Evolutionary conservation across 495 filamentous ascomycete species (phyloP).

Genomic region (Letharia lupina): DNA sequence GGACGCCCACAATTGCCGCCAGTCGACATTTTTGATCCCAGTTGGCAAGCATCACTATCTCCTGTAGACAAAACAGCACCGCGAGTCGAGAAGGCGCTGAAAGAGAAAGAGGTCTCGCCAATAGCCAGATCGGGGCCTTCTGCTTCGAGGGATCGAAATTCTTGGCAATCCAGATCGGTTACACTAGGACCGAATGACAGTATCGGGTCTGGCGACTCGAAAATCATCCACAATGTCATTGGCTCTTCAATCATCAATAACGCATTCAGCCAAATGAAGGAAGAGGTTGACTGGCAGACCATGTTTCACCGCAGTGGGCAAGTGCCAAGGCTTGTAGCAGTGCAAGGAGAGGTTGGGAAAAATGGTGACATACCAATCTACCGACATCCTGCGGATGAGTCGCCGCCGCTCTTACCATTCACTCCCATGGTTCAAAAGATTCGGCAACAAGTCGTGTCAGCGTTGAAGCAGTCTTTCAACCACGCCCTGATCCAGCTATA

Average conservation of each 20-base stretch:
- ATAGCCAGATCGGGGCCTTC: background rate
- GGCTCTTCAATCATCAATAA: conserved; percentile 54
- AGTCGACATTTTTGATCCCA: background rate
- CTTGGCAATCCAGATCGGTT: conserved; percentile 15
- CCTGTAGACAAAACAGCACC: background rate
- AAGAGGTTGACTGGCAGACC: conserved; percentile 76
- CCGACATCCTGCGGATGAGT: conserved; percentile 87
- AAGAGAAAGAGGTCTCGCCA: background rate
- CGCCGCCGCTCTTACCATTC: conserved; percentile 68
- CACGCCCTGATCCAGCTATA: conserved; percentile 93
- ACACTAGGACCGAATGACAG: conserved; percentile 34
- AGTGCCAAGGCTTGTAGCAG: conserved; percentile 88
- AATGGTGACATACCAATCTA: conserved; percentile 86
- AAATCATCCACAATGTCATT: conserved; percentile 62
- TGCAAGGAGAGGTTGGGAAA: conserved; percentile 62
- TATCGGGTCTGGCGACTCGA: conserved; percentile 73
- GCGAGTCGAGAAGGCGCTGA: background rate
- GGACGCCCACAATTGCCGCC: background rate
- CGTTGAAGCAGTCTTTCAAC: conserved; percentile 75
- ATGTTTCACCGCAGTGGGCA: conserved; percentile 91
- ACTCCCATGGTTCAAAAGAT: conserved; percentile 62
- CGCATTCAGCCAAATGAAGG: conserved; percentile 48
- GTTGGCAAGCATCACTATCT: background rate
- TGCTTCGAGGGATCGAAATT: conserved; percentile 12
- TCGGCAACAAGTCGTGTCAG: conserved; percentile 54